These are phyloP conservation scores for Solanum hybrid DNA, from an alignment of 305 asterid species.

Conservation along the genomic window DNA sequence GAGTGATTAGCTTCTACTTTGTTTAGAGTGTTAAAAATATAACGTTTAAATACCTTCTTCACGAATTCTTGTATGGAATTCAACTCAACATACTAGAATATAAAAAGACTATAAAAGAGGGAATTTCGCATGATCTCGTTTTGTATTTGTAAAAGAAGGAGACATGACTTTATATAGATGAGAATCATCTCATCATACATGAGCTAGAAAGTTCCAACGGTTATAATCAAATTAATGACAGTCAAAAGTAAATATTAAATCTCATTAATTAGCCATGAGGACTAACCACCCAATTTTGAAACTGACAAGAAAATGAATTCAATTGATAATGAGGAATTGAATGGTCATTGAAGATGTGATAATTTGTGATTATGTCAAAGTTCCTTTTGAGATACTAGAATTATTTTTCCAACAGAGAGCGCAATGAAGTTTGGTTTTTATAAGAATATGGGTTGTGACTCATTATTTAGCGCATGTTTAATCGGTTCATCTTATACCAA, in stretches of 20 bases:
- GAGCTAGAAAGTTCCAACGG: neutral
- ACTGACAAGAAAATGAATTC: neutral
- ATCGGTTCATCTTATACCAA: too few species aligned
- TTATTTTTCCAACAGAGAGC: neutral
- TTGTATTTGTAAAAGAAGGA: too few species aligned
- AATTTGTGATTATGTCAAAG: neutral
- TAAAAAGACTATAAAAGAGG: too few species aligned
- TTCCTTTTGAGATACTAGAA: neutral
- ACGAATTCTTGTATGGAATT: too few species aligned
- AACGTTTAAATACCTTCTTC: too few species aligned
- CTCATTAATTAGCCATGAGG: neutral
- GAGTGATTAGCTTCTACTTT: too few species aligned
- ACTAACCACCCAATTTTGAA: neutral
- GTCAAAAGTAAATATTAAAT: neutral
- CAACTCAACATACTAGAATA: too few species aligned
- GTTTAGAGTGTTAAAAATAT: too few species aligned
- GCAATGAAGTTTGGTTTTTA: too few species aligned
- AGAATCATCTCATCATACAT: neutral
- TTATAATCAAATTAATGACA: neutral
- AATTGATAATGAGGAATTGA: neutral
- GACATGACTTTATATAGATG: neutral
- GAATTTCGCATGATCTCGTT: too few species aligned
- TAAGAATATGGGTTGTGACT: too few species aligned
- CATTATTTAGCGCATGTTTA: too few species aligned
- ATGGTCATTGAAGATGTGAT: neutral